Evolutionary conservation across 2,329 filamentous ascomycete genomes (phyloP), one percentile per base, ranked within the genome.

Genomic region (Calonectria pteridis): DNA sequence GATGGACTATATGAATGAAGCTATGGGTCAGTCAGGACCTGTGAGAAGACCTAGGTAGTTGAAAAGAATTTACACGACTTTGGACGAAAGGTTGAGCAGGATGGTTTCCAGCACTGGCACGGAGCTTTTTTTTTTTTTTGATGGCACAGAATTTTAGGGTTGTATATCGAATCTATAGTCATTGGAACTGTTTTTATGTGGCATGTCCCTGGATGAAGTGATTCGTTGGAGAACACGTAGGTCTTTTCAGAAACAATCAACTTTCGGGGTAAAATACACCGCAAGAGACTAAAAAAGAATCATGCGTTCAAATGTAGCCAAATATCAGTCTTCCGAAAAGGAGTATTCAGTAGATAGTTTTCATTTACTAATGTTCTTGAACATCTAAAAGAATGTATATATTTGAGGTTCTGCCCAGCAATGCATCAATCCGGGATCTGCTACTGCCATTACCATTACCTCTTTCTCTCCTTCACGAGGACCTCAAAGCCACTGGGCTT

Each of bases 1-100:
- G 11, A 71, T 79, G 66, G 72, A 73, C 14, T 64, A 79, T n/a
- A 80, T 80, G 51, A 73, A 65, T 7, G 69, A 74, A 23, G 50
- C 40, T 11, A 68, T 29, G 16, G 3, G 2, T 5, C 23, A 20
- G 16, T 11, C n/a, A 11, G 13, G 7, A 20, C 6, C n/a, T 28
- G 3, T 28, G 26, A 40, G 2, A 23, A 62, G 9, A 2, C 33
- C 0, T 11, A 20, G 14, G 37, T 40, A 40, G 16, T 37, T 28
- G 55, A 40, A 23, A 46, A 6, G 7, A 9, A 20, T 3, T 46
- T 23, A 9, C n/a, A 23, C 13, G 20, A 43, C n/a, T 14, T 37
- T 37, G 31, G 10, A 29, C 16, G 55, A 40, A 62, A 18, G 35
- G 14, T 6, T n/a, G 43, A 1, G 20, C 43, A 23, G n/a, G n/a